Conservation (phyloP, 441 rosid species). For the Jatropha podagrica region DNA sequence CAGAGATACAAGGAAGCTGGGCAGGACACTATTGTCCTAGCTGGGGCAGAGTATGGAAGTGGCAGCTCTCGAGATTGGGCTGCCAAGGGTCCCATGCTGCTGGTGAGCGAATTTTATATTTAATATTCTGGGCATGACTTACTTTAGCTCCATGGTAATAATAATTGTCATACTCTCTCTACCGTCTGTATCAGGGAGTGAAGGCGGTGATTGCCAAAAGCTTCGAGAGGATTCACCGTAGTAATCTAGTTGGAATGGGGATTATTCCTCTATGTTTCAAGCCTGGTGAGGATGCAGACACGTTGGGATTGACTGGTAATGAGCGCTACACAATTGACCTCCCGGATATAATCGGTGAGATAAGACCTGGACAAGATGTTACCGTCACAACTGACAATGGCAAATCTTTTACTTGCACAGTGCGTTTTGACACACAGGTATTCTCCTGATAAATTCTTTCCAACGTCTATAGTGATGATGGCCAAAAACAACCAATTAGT, state of each 20-base stretch:
- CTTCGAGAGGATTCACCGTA: slow-evolving; percentile 96
- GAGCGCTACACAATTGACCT: slow-evolving; percentile 88
- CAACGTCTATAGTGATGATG: too few relatives aligned
- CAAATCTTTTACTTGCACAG: slow-evolving; percentile 88
- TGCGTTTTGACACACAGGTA: slow-evolving; percentile 98
- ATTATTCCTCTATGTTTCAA: slow-evolving; percentile 90
- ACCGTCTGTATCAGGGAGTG: slow-evolving; percentile 59
- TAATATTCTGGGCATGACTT: too few relatives aligned
- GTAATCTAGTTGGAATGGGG: slow-evolving; percentile 99
- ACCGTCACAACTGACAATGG: slow-evolving; percentile 78
- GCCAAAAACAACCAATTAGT: too few relatives aligned
- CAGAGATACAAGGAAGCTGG: slow-evolving; percentile 88
- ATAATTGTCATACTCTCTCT: neutral
- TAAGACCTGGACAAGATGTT: slow-evolving; percentile 96
- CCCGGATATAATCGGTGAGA: slow-evolving; percentile 62
- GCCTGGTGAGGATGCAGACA: slow-evolving; percentile 88
- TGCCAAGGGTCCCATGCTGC: slow-evolving; percentile 95
- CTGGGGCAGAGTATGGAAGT: slow-evolving; percentile 99
- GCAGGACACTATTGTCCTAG: slow-evolving; percentile 74
- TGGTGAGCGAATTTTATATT: slow-evolving; percentile 39
- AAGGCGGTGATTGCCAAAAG: slow-evolving; percentile 97
- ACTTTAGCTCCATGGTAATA: neutral
- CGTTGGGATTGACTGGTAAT: slow-evolving; percentile 82
- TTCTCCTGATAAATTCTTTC: too few relatives aligned
- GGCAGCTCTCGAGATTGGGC: slow-evolving; percentile 99